Percentiles rank a stretch among this genome's conserved stretches.
phyloP scores from a whole-genome alignment of 2,329 filamentous ascomycete genomes.

The Paecilomyces sp. region DNA sequence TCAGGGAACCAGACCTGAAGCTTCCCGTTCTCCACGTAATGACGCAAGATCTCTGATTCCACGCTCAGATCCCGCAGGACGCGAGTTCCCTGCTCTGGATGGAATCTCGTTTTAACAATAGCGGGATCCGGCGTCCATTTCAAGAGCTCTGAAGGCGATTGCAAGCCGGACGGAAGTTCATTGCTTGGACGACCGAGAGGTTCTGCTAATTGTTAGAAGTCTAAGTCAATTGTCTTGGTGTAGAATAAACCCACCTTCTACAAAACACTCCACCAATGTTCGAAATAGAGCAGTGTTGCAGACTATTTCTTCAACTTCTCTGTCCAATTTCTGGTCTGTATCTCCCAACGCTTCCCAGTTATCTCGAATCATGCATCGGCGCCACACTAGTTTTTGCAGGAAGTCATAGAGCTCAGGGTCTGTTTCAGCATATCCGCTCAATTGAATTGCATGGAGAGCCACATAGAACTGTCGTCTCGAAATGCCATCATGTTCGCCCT shows the following conservation, averaged over 20 bases:
- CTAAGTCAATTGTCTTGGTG: not conserved
- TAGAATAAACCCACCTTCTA: conserved; percentile 44
- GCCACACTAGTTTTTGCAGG: conserved; percentile 67
- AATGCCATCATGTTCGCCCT: conserved; percentile 42
- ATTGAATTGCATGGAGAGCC: conserved; percentile 53
- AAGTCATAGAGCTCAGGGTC: conserved; percentile 51
- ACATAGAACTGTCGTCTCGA: conserved; percentile 62
- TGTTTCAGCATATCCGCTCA: conserved; percentile 49
- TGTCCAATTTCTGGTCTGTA: conserved; percentile 66
- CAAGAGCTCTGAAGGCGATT: conserved; percentile 20
- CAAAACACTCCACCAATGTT: conserved; percentile 58
- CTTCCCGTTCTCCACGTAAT: conserved; percentile 59
- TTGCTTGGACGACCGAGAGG: conserved; percentile 7
- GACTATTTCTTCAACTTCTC: conserved; percentile 56
- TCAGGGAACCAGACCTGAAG: conserved; percentile 61
- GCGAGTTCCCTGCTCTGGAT: conserved; percentile 58
- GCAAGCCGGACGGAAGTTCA: conserved; percentile 16
- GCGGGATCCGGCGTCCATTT: conserved; percentile 31
- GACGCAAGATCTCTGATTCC: conserved; percentile 62
- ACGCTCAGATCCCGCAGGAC: conserved; percentile 64
- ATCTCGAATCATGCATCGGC: conserved; percentile 74
- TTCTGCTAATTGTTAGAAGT: conserved; percentile 6
- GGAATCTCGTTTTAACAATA: conserved; percentile 48
- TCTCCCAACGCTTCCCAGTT: conserved; percentile 78
- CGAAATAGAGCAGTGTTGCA: conserved; percentile 60